Evolutionary conservation across 768 basidiomycete species (phyloP), one percentile per base, ranked within the genome.

Genomic region (Pleurotus platypus): DNA sequence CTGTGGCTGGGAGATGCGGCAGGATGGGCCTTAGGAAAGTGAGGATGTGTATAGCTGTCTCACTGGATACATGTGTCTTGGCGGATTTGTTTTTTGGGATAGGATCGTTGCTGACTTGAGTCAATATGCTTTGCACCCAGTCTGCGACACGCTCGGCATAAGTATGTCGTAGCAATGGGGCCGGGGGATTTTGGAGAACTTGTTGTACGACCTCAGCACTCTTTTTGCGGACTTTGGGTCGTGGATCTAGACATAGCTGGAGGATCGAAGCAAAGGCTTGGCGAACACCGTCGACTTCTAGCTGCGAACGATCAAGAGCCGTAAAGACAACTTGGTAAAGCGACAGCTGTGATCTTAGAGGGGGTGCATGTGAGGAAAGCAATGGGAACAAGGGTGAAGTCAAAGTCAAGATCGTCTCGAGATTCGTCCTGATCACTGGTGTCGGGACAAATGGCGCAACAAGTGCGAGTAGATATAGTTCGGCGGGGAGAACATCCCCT

Each of bases 151-250:
- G 78, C 39, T 87, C 82, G 0, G 92, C 80, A 67, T 97, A 99
- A 0, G 97, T 95, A 73, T 99, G 97, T 20, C 79, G 71, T 4
- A 83, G 64, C 38, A 89, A 77, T 0, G 96, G 96, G 3, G 85
- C 77, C 2, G 92, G 90, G 7, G 94, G 93, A 22, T 78, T 78
- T 13, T 80, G 77, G 37, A 99, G 76, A 3, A 94, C 78, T 62
- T 91, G 89, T 63, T 80, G 82, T 30, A 99, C 81, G 16, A 90
- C 82, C 65, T 98, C 95, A 46, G 88, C 87, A 20, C 95, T 94
- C 66, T 88, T 85, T 70, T 83, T 94, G 56, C 97, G 85, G 53
- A 99, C 94, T 75, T 98, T 98, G 16, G 97, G 97, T 50, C 97
- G 77, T 3, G 87, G 81, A 72, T 99, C 97, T 45, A 93, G 77